Conservation (phyloP, 148 eudicot genomes). For the Rhododendron ovatum region DNA sequence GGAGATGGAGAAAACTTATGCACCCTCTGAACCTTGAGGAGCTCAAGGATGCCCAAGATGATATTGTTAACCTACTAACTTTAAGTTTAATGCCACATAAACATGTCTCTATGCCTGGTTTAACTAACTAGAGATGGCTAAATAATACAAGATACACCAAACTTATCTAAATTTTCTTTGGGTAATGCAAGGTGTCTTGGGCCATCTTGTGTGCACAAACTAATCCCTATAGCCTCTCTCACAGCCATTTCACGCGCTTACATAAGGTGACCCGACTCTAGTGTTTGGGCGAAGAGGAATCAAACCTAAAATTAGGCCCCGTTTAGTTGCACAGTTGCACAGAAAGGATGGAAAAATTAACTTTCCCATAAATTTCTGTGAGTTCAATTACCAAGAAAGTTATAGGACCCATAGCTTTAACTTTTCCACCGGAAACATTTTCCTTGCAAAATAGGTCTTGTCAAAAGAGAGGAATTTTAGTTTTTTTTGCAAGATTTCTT, state of each 20-base stretch:
- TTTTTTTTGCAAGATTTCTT: background rate
- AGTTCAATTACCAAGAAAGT: background rate
- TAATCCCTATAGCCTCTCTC: background rate
- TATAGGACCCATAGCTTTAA: background rate
- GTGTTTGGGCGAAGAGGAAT: background rate
- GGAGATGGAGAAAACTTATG: background rate
- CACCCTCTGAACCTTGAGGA: slow-evolving; percentile 74
- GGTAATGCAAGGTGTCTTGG: background rate
- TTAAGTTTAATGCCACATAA: no score
- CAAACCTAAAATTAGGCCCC: background rate
- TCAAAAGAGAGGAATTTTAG: background rate
- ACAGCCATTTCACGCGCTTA: no score
- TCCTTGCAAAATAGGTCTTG: background rate
- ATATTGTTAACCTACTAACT: slow-evolving; percentile 62
- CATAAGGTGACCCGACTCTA: background rate
- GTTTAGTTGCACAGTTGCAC: background rate
- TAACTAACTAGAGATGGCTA: background rate
- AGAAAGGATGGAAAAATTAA: background rate
- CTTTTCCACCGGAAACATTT: background rate
- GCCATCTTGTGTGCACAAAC: background rate
- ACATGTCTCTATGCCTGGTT: no score
- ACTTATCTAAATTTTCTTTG: no score
- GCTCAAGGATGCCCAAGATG: slow-evolving; percentile 78
- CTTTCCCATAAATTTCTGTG: background rate
- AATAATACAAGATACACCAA: background rate